Evolutionary conservation across 2,329 filamentous ascomycete genomes (phyloP).

Genomic region (Alternaria panax): DNA sequence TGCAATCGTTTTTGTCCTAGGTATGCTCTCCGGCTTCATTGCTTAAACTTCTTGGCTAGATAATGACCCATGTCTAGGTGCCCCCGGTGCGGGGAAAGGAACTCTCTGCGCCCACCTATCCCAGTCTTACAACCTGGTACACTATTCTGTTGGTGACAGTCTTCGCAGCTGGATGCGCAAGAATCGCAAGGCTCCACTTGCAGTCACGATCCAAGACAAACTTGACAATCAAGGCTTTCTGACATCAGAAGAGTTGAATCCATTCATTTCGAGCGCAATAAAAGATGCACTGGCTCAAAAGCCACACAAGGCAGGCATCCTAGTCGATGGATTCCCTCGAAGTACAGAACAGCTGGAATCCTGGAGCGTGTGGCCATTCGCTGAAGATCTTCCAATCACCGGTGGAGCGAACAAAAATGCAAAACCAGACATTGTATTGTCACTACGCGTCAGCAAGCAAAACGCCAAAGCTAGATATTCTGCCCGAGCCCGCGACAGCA

Average conservation of each 20-base stretch:
- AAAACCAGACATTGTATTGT: constrained; percentile 7
- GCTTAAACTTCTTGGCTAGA: background rate
- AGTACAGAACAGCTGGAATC: constrained; percentile 5
- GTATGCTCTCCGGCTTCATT: background rate
- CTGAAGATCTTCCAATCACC: background rate
- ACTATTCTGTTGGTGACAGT: constrained; percentile 1
- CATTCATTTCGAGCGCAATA: background rate
- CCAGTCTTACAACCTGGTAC: background rate
- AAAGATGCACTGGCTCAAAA: background rate
- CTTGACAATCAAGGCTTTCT: constrained; percentile 6
- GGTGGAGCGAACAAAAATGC: background rate
- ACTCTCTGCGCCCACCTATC: background rate
- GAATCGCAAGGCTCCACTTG: background rate
- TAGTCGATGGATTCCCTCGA: constrained; percentile 3
- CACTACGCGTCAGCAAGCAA: constrained; percentile 3
- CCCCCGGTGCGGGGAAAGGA: constrained; percentile 3
- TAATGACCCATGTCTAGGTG: background rate
- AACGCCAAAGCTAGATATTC: constrained; percentile 6
- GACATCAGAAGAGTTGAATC: background rate
- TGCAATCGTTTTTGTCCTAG: constrained; percentile 1
- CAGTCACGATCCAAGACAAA: constrained; percentile 8
- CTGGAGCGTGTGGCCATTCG: constrained; percentile 3
- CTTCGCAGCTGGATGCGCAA: constrained; percentile 7
- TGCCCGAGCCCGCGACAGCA: constrained; percentile 4
- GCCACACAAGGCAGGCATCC: background rate